Evolutionary conservation across 2,329 filamentous ascomycete species (phyloP), one percentile per base, ranked within the genome.

Genomic region (Graphilbum fragrans): DNA sequence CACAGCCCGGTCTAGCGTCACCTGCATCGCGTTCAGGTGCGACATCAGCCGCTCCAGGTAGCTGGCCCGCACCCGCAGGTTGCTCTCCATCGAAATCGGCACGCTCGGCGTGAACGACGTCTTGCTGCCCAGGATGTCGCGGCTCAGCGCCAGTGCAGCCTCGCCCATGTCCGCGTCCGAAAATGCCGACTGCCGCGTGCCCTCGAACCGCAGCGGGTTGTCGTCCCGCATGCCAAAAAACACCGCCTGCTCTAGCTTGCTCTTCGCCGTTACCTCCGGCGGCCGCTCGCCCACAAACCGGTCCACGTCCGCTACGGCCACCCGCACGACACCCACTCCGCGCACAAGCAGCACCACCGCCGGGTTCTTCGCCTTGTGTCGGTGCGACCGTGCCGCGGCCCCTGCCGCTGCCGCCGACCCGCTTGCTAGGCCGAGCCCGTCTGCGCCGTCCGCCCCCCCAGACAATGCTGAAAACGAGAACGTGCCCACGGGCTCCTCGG

Each of bases 231-330:
- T 77, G 2, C 88, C 88, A 56, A 86, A 96, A 61, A 95, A 96
- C 1, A 96, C 83, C 3, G 88, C 88, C 62, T 98, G 88, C 55
- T 95, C 86, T 33, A 98, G 71, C 60, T 92, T 94, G 61, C 79
- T 85, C 61, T 86, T 92, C 7, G 86, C 83, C 1, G 84, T 88
- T 16, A 94, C 74, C 49, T 67, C 62, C 2, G 75, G 77, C 5
- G 74, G 67, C 41, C 63, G 61, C 40, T 73, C 70, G 46, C 71
- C 73, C 12, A 67, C 67, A 51, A 81, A 78, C 45, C 70, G 73
- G 47, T 76, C 70, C 36, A 75, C 62, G 39, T 80, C 73, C 8
- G 69, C 68, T 18, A 74, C 68, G 17, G 73, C 65, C 34, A 82
- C 59, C 39, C 78, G 70, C 21, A 83, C 61, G 18, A 75, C 63